These are phyloP conservation scores for Trichopus zeylanicus DNA, from an alignment of 116 monocot genomes.

Conservation along the genomic window DNA sequence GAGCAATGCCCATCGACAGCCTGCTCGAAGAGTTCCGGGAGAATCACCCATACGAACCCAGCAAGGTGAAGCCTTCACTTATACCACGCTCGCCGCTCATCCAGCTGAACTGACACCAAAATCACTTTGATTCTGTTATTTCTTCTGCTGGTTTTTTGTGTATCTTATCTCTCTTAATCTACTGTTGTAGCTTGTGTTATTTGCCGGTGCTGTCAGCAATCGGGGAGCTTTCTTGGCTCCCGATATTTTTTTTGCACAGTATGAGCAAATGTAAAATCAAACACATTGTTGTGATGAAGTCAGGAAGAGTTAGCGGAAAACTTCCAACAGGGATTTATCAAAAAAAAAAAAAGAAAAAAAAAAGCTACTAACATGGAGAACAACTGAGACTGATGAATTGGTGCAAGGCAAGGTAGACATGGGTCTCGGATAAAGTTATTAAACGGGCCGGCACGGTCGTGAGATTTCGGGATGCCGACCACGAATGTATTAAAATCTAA, in stretches of 20 bases:
- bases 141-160: not conserved
- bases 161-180: not conserved
- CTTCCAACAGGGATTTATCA: too few species aligned
- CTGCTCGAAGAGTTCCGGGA: constrained; percentile 75
- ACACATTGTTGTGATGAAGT: too few species aligned
- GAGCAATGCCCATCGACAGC: constrained; percentile 64
- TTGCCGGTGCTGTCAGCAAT: not conserved
- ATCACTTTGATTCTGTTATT: not conserved
- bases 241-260: not conserved
- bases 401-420: constrained; percentile 23
- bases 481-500: too few species aligned
- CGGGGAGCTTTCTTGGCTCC: not conserved
- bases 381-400: too few species aligned
- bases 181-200: constrained; percentile 1
- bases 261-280: not conserved
- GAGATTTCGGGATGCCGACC: too few species aligned
- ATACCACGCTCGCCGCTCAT: constrained; percentile 76
- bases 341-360: too few species aligned
- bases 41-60: constrained; percentile 67
- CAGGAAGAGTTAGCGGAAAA: too few species aligned
- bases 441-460: too few species aligned
- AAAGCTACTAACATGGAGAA: too few species aligned
- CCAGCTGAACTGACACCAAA: constrained; percentile 30
- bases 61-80: constrained; percentile 50
- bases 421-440: too few species aligned